A percentile compares a stretch with the other conserved stretches of the same genome.
These are phyloP conservation scores for Geotrichum citri-aurantii DNA, from an alignment of 1,139 yeast genomes.

Conservation along the genomic window DNA sequence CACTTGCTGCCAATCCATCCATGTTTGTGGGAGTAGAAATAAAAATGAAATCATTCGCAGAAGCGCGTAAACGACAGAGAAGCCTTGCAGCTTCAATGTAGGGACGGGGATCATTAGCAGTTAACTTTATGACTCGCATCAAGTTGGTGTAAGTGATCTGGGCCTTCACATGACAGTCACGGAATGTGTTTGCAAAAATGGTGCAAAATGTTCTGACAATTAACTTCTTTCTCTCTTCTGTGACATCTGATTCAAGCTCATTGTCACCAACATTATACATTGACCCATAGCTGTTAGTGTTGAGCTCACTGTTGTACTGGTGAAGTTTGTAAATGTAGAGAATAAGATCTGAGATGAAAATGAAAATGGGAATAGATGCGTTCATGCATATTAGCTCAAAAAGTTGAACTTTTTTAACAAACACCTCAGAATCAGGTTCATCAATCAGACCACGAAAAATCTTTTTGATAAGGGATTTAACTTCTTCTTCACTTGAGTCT, in stretches of 20 bases:
- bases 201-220: slow-evolving; percentile 27
- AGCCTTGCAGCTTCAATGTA: slow-evolving; percentile 50
- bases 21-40: slow-evolving; percentile 55
- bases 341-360: neutral
- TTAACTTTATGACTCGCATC: slow-evolving; percentile 24
- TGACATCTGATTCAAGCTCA: neutral
- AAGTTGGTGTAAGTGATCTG: slow-evolving; percentile 23
- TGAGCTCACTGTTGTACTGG: neutral
- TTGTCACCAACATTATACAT: neutral
- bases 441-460: slow-evolving; percentile 22
- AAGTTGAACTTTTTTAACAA: slow-evolving; percentile 36
- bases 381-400: slow-evolving; percentile 21
- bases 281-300: neutral
- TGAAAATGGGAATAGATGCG: slow-evolving; percentile 17
- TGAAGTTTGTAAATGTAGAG: neutral
- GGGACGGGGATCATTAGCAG: slow-evolving; percentile 27
- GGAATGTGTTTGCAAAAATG: slow-evolving; percentile 26
- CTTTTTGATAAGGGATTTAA: slow-evolving; percentile 21
- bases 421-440: slow-evolving; percentile 35
- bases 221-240: slow-evolving; percentile 1
- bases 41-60: slow-evolving; percentile 44
- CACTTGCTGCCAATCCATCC: slow-evolving; percentile 59
- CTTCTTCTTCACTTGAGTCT: slow-evolving; percentile 22
- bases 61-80: slow-evolving; percentile 51
- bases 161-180: slow-evolving; percentile 18